Evolutionary conservation across 2,329 filamentous ascomycete genomes (phyloP).

Genomic region (Apiospora marii): DNA sequence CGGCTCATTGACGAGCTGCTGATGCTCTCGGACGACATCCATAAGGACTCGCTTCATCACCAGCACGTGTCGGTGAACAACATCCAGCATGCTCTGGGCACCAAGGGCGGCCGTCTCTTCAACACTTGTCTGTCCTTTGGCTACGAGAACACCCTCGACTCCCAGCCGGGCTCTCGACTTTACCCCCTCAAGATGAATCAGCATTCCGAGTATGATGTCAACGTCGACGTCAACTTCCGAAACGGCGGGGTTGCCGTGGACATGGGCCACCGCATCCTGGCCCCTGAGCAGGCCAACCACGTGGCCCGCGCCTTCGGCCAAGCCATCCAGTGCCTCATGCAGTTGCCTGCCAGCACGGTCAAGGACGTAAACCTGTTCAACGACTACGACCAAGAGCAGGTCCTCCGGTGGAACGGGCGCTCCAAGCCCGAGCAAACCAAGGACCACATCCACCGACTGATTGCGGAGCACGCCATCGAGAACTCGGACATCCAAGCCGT

Average conservation of each 20-base stretch:
- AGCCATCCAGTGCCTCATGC: constrained; percentile 56
- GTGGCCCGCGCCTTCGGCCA: constrained; percentile 62
- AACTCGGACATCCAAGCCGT: constrained; percentile 48
- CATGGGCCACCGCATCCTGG: constrained; percentile 53
- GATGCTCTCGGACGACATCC: constrained; percentile 36
- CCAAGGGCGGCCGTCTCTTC: constrained; percentile 53
- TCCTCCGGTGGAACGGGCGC: constrained; percentile 60
- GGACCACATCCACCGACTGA: constrained; percentile 54
- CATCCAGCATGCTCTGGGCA: constrained; percentile 55
- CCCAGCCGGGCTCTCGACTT: constrained; percentile 43
- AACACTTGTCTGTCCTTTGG: constrained; percentile 60
- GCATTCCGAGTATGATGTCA: constrained; percentile 56
- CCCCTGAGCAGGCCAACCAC: constrained; percentile 52
- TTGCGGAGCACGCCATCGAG: constrained; percentile 49
- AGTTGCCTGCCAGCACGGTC: constrained; percentile 49
- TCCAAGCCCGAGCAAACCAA: constrained; percentile 50
- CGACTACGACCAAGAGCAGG: constrained; percentile 61
- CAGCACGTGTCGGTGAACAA: constrained; percentile 55
- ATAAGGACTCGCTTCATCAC: constrained; percentile 44
- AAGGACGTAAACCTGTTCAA: constrained; percentile 61
- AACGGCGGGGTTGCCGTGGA: constrained; percentile 52
- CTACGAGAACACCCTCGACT: constrained; percentile 42
- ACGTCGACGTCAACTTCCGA: constrained; percentile 53
- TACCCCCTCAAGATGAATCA: constrained; percentile 49
- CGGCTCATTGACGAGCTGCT: constrained; percentile 38